A percentile compares a stretch with the other conserved stretches of the same genome.
Evolutionary conservation across 1,284 basidiomycete genomes (phyloP).

Genomic region (Flammula alnicola): DNA sequence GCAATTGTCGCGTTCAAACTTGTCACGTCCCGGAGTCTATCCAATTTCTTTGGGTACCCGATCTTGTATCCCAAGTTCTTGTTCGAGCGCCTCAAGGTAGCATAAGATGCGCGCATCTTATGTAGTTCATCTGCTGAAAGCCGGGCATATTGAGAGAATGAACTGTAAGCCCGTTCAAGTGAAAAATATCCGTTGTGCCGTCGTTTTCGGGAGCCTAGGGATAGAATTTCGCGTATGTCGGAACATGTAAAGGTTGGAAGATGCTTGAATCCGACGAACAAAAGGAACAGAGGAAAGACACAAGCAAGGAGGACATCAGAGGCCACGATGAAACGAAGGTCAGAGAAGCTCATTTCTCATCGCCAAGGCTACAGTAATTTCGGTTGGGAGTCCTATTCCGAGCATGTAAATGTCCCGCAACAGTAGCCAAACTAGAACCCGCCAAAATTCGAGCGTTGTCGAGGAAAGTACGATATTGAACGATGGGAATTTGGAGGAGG

Average conservation of each 20-base stretch:
- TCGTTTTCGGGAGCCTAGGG: conserved; percentile 14
- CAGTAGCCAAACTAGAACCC: no score
- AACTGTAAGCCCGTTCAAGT: conserved; percentile 39
- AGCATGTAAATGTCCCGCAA: no score
- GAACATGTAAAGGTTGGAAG: conserved; percentile 28
- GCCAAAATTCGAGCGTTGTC: no score
- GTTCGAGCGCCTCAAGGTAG: conserved; percentile 40
- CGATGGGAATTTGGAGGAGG: no score
- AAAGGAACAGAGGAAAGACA: conserved; percentile 40
- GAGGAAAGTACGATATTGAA: no score
- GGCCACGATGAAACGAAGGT: conserved; percentile 22
- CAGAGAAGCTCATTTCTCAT: conserved; percentile 20
- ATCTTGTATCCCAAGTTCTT: conserved; percentile 55
- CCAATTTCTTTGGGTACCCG: conserved; percentile 58
- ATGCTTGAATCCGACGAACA: conserved; percentile 31
- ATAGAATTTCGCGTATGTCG: conserved; percentile 31
- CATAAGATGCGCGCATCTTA: conserved; percentile 43
- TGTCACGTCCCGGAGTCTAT: conserved; percentile 47
- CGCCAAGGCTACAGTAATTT: neutral
- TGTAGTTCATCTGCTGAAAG: conserved; percentile 41
- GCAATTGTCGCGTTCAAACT: conserved; percentile 51
- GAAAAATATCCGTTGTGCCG: conserved; percentile 35
- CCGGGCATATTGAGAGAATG: conserved; percentile 40
- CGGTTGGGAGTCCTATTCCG: no score
- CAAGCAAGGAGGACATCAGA: conserved; percentile 41